Conservation (phyloP, 2,329 filamentous ascomycete genomes). For the Rhexocercosporidium sp. region DNA sequence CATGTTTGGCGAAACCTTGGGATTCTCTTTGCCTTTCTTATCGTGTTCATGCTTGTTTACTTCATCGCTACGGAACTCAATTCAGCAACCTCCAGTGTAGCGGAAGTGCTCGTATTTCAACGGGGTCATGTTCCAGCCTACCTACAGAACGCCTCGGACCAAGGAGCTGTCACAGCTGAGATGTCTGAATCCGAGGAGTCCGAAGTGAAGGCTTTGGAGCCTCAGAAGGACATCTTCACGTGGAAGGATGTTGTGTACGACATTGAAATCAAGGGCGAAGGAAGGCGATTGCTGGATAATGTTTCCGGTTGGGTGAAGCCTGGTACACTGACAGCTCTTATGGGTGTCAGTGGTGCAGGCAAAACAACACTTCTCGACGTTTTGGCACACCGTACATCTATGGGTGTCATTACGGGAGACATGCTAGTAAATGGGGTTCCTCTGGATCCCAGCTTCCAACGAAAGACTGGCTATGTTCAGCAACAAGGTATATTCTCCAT, state of each 20-base stretch:
- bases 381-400: conserved; percentile 79
- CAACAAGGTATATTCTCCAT: conserved; percentile 61
- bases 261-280: conserved; percentile 70
- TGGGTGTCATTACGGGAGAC: conserved; percentile 87
- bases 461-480: conserved; percentile 91
- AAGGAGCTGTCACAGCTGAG: conserved; percentile 11
- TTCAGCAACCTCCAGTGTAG: conserved; percentile 71
- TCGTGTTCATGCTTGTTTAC: conserved; percentile 67
- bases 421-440: conserved; percentile 56
- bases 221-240: conserved; percentile 41
- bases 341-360: conserved; percentile 78
- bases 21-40: conserved; percentile 68
- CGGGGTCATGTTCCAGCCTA: conserved; percentile 54
- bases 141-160: conserved; percentile 39
- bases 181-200: conserved; percentile 25
- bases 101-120: conserved; percentile 77
- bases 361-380: conserved; percentile 88
- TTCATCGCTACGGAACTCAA: conserved; percentile 67
- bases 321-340: conserved; percentile 70
- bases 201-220: conserved; percentile 29
- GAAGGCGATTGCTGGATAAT: conserved; percentile 68
- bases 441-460: conserved; percentile 73
- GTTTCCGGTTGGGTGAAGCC: conserved; percentile 78
- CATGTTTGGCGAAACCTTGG: conserved; percentile 61
- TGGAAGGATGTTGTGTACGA: conserved; percentile 67